These are phyloP conservation scores for Vickermania ingenoplastis DNA, from an alignment of 208 protist species.

Conservation along the genomic window DNA sequence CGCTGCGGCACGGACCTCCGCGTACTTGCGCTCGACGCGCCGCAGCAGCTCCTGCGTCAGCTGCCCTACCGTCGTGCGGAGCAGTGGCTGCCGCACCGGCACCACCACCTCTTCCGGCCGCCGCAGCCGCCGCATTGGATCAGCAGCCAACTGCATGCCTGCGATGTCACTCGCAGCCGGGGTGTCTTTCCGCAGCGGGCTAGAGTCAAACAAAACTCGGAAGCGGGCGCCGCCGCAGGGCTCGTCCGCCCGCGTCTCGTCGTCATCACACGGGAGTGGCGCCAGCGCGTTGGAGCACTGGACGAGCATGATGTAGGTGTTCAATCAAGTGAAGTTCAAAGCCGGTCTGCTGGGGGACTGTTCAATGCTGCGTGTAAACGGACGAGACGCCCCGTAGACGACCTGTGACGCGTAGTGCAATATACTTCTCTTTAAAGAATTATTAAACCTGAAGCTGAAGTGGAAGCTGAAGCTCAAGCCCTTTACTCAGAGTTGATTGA, in stretches of 20 bases:
- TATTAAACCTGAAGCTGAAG: too few relatives aligned
- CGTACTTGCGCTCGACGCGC: constrained; percentile 2
- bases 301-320: too few relatives aligned
- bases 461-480: too few relatives aligned
- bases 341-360: too few relatives aligned
- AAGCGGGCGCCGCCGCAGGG: neutral
- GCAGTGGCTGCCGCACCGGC: constrained; percentile 2
- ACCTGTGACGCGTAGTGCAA: too few relatives aligned
- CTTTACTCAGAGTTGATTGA: too few relatives aligned
- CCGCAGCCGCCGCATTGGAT: neutral
- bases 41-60: constrained; percentile 1
- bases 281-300: neutral
- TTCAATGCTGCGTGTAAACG: too few relatives aligned
- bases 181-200: neutral
- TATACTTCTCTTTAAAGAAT: too few relatives aligned
- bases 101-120: constrained; percentile 6
- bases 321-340: too few relatives aligned
- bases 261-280: too few relatives aligned
- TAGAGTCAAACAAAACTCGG: neutral
- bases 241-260: too few relatives aligned
- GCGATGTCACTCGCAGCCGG: neutral
- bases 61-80: neutral
- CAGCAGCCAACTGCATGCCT: neutral
- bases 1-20: neutral
- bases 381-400: too few relatives aligned